Conservation (phyloP, 768 basidiomycete species). For the Trametes cubensis region DNA sequence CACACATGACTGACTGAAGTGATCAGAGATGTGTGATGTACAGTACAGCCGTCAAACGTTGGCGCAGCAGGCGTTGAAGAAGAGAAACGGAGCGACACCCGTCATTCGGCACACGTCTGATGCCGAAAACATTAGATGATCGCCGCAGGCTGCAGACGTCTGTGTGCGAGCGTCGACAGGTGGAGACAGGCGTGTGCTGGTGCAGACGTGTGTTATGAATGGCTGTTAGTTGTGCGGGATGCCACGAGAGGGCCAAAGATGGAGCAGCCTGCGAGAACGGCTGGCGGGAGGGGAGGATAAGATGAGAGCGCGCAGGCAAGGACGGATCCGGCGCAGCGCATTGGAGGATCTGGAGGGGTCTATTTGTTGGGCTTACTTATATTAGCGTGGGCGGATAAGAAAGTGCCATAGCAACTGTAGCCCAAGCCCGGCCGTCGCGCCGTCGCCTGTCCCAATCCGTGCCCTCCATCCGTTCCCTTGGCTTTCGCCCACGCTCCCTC, state of each 20-base stretch:
- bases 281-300: neutral
- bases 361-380: neutral
- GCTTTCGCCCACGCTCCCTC: neutral
- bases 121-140: too few species aligned
- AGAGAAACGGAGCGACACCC: too few species aligned
- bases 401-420: slow-evolving; percentile 28
- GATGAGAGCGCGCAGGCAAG: neutral
- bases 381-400: neutral
- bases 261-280: neutral
- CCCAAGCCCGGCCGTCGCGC: slow-evolving; percentile 10
- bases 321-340: slow-evolving; percentile 12
- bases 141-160: too few species aligned
- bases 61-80: too few species aligned
- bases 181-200: neutral
- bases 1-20: too few species aligned
- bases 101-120: too few species aligned
- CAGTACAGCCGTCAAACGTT: too few species aligned
- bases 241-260: neutral
- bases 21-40: too few species aligned
- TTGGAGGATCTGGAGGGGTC: neutral
- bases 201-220: neutral
- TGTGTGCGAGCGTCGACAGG: too few species aligned
- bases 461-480: neutral
- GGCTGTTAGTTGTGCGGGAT: neutral
- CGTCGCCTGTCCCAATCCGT: slow-evolving; percentile 2